Conservation (phyloP, 2,329 filamentous ascomycete genomes). For the Aotearoamyces nothofagi region DNA sequence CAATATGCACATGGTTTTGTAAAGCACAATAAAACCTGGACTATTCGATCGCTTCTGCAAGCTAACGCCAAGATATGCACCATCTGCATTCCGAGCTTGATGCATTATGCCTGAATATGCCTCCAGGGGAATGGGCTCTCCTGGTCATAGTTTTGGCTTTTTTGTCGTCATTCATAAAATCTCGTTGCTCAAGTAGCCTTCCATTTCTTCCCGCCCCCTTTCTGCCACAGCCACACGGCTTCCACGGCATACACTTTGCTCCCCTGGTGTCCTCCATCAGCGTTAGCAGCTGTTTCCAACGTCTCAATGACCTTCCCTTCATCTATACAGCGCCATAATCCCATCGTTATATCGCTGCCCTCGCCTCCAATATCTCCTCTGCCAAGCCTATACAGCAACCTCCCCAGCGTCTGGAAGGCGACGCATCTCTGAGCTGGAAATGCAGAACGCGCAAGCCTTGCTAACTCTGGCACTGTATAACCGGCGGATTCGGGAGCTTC, state of each 20-base stretch:
- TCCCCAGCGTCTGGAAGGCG: slow-evolving; percentile 79
- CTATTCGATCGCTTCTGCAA: too few relatives aligned
- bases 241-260: slow-evolving; percentile 76
- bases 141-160: too few relatives aligned
- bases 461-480: slow-evolving; percentile 81
- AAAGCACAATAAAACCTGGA: too few relatives aligned
- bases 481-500: slow-evolving; percentile 86
- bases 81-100: too few relatives aligned
- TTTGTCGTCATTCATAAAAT: too few relatives aligned
- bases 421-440: slow-evolving; percentile 82
- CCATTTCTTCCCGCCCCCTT: slow-evolving; percentile 26
- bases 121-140: too few relatives aligned
- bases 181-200: too few relatives aligned
- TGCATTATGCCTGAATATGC: too few relatives aligned
- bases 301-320: slow-evolving; percentile 64
- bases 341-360: slow-evolving; percentile 52
- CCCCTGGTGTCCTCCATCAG: slow-evolving; percentile 56
- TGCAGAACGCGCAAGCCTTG: slow-evolving; percentile 62
- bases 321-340: slow-evolving; percentile 70
- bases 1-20: too few relatives aligned
- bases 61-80: too few relatives aligned
- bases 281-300: slow-evolving; percentile 58
- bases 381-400: slow-evolving; percentile 72
- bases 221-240: slow-evolving; percentile 62
- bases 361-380: slow-evolving; percentile 55